Conservation (phyloP, 805 yeast genomes). For the Suhomyces prunicola region DNA sequence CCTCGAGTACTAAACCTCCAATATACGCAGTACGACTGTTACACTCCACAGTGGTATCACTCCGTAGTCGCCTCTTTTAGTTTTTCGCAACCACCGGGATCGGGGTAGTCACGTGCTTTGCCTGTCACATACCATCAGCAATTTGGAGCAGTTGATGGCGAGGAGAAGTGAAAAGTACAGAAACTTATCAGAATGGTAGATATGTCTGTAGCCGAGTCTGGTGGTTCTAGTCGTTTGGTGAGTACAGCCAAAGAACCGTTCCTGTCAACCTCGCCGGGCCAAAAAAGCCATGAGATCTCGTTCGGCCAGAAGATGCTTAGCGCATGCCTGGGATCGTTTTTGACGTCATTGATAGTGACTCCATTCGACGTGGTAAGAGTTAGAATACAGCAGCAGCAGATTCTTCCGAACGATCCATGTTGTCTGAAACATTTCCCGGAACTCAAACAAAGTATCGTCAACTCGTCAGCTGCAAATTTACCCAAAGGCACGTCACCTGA, state of each 20-base stretch:
- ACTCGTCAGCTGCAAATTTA: not conserved
- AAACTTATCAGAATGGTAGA: not conserved
- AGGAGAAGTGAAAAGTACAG: not conserved
- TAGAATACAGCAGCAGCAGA: slow-evolving; percentile 73
- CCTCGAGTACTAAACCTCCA: slow-evolving; percentile 26
- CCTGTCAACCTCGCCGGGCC: not conserved
- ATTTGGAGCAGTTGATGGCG: not conserved
- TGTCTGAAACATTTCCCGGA: slow-evolving; percentile 18
- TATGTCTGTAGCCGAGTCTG: not conserved
- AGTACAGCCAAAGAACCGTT: not conserved
- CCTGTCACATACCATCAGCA: not conserved
- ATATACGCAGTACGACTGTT: no score
- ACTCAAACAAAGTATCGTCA: slow-evolving; percentile 1
- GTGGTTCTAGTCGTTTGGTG: not conserved
- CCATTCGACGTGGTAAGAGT: slow-evolving; percentile 81
- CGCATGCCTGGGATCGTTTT: slow-evolving; percentile 71
- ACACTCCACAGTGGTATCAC: no score
- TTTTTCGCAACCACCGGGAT: not conserved
- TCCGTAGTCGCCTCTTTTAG: not conserved
- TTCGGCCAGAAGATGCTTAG: slow-evolving; percentile 67
- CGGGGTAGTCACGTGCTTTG: not conserved
- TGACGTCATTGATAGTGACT: slow-evolving; percentile 71
- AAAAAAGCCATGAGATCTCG: slow-evolving; percentile 30
- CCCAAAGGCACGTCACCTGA: slow-evolving; percentile 15
- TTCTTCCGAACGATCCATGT: slow-evolving; percentile 38